phyloP scores from a whole-genome alignment of 2,329 filamentous ascomycete species.

The Fusarium duplospermum region DNA sequence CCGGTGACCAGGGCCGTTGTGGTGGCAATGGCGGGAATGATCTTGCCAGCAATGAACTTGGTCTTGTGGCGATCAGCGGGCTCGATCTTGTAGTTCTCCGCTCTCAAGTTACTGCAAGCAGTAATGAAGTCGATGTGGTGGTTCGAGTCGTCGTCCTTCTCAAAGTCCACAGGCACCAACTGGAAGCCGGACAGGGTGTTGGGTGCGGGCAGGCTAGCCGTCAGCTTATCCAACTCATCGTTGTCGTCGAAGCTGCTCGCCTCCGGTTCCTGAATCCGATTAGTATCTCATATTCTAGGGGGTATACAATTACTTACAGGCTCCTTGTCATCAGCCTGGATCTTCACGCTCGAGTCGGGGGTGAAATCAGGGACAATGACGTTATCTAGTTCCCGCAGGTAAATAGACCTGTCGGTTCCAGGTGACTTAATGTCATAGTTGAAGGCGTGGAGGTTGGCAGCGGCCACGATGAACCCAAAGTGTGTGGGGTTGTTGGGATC shows the following conservation, averaged over 20 bases:
- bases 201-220: slow-evolving; percentile 78
- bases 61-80: slow-evolving; percentile 95
- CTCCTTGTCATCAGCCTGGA: slow-evolving; percentile 95
- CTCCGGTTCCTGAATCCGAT: slow-evolving; percentile 76
- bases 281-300: slow-evolving; percentile 2
- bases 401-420: slow-evolving; percentile 73
- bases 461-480: slow-evolving; percentile 87
- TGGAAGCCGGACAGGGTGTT: slow-evolving; percentile 89
- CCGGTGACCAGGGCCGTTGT: slow-evolving; percentile 96
- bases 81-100: slow-evolving; percentile 97
- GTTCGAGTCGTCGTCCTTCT: slow-evolving; percentile 98
- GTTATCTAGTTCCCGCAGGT: slow-evolving; percentile 83
- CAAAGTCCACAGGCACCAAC: slow-evolving; percentile 91
- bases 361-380: slow-evolving; percentile 97
- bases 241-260: slow-evolving; percentile 77
- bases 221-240: slow-evolving; percentile 79
- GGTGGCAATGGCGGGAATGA: slow-evolving; percentile 97
- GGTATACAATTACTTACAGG: slow-evolving; percentile 65
- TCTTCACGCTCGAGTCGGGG: slow-evolving; percentile 91
- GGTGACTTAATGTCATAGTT: slow-evolving; percentile 98
- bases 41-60: slow-evolving; percentile 99
- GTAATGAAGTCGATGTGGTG: slow-evolving; percentile 99
- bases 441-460: slow-evolving; percentile 93
- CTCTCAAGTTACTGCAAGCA: slow-evolving; percentile 93
- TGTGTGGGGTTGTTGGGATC: slow-evolving; percentile 87